Conservation (phyloP, 2,329 filamentous ascomycete species). For the Fusarium agapanthi region DNA sequence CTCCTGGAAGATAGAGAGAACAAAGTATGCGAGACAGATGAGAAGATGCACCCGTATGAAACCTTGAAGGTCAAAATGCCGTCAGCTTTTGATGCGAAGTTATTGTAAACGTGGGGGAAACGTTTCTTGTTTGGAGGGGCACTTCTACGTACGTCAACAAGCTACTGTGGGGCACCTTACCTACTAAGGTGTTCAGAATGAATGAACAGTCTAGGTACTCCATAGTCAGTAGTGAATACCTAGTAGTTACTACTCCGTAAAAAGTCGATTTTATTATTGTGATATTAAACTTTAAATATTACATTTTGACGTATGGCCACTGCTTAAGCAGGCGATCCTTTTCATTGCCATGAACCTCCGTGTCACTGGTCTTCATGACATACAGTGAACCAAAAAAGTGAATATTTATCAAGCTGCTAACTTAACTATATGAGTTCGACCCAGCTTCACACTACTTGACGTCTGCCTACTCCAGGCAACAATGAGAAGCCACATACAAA, state of each 20-base stretch:
- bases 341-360: not conserved
- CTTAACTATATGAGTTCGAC: not conserved
- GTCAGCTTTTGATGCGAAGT: slow-evolving; percentile 11
- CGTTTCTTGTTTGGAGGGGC: slow-evolving; percentile 24
- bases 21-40: not conserved
- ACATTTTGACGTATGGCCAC: not conserved
- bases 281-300: not conserved
- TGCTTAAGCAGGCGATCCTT: not conserved
- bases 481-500: not conserved
- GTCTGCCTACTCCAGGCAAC: not conserved
- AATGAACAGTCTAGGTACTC: not conserved
- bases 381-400: not conserved
- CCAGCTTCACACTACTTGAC: not conserved
- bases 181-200: not conserved
- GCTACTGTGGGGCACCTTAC: slow-evolving; percentile 25
- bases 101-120: slow-evolving; percentile 29
- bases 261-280: not conserved
- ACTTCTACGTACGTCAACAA: not conserved
- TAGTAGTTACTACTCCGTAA: not conserved
- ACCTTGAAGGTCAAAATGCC: slow-evolving; percentile 16
- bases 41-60: not conserved
- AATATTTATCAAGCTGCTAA: not conserved
- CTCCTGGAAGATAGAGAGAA: not conserved
- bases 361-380: not conserved
- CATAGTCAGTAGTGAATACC: not conserved